Base-by-base conservation (phyloP, 2,329 filamentous ascomycete genomes). In the Colletotrichum paranaense region DNA sequence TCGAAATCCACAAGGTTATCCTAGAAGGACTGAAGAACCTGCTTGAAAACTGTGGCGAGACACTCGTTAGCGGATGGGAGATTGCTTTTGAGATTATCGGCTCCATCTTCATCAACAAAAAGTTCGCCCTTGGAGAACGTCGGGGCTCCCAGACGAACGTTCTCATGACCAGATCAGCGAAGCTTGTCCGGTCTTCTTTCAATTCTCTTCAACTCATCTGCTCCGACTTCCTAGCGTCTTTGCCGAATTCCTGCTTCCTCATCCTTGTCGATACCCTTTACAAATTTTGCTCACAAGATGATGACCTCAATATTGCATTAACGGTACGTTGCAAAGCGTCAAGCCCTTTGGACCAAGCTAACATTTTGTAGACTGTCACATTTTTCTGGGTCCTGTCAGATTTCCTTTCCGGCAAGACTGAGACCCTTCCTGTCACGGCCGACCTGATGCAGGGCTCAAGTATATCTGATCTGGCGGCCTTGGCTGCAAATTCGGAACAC, bases 311-410 rank as follows among this genome's bases (percentile, higher is more conserved):
- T 77, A 97, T 98, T 78, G 96, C 96, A 0, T 86, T 99, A 30
- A 98, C 97, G 42, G 93, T 94, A 86, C 82, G 89, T 81, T n/a
- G 19, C 49, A 16, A 24, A 46, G 65, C 26, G 5, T 11, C 22
- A 26, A 75, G 24, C 76, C 76, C 46, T 46, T 26, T 2, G 65
- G 77, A 67, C 63, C 73, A 4, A 65, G 30, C 76, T 76, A 65
- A 79, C 19, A 5, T 49, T 60, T 26, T 32, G 3, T 63, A 94
- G 90, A 97, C 95, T 1, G 94, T 98, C 9, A 98, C 96, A 0
- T 97, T 97, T 79, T 97, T 98, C 81, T 98, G 95, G 95, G 95
- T 96, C 67, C 89, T 98, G 8, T 98, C 96, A 0, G 95, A 98
- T 81, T 97, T 95, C 75, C 86, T 98, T 5, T 92, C 90, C 1